Evolutionary conservation across 1,139 yeast genomes (phyloP).

Genomic region (Candida freyschussii): DNA sequence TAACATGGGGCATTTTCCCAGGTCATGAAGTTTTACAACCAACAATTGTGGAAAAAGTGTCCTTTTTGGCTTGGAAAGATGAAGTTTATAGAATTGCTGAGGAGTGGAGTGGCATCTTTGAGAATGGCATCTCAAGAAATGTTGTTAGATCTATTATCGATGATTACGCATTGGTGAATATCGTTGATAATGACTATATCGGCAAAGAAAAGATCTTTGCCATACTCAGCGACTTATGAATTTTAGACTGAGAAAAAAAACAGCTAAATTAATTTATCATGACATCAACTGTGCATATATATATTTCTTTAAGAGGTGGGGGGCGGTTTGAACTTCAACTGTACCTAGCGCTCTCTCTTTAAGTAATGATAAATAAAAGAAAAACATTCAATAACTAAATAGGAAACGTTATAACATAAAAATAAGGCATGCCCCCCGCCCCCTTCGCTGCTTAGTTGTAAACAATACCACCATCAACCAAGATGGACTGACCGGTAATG

Average conservation of each 20-base stretch:
- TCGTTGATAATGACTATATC: slow-evolving; percentile 83
- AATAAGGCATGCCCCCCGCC: too few relatives aligned
- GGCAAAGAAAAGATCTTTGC: slow-evolving; percentile 44
- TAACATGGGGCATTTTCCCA: slow-evolving; percentile 97
- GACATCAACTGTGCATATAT: too few relatives aligned
- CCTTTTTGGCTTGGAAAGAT: slow-evolving; percentile 95
- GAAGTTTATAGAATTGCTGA: slow-evolving; percentile 80
- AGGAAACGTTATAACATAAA: too few relatives aligned
- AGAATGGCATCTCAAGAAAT: slow-evolving; percentile 32
- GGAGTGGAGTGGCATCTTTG: slow-evolving; percentile 71
- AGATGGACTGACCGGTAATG: slow-evolving; percentile 39
- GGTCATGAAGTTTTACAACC: slow-evolving; percentile 90
- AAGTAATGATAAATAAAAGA: too few relatives aligned
- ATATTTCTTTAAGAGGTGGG: too few relatives aligned
- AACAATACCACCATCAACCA: slow-evolving; percentile 39
- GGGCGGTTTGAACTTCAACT: too few relatives aligned
- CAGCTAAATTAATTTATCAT: too few relatives aligned
- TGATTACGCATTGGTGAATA: slow-evolving; percentile 72
- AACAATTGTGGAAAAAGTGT: slow-evolving; percentile 84
- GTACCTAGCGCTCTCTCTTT: too few relatives aligned
- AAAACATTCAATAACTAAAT: too few relatives aligned
- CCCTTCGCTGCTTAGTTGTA: slow-evolving; percentile 13
- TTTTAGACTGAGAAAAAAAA: too few relatives aligned
- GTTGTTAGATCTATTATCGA: slow-evolving; percentile 50
- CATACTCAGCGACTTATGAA: slow-evolving; percentile 28